These are phyloP conservation scores for Chrysanthemum makinoi DNA, from an alignment of 129 eudicot genomes.

Conservation along the genomic window DNA sequence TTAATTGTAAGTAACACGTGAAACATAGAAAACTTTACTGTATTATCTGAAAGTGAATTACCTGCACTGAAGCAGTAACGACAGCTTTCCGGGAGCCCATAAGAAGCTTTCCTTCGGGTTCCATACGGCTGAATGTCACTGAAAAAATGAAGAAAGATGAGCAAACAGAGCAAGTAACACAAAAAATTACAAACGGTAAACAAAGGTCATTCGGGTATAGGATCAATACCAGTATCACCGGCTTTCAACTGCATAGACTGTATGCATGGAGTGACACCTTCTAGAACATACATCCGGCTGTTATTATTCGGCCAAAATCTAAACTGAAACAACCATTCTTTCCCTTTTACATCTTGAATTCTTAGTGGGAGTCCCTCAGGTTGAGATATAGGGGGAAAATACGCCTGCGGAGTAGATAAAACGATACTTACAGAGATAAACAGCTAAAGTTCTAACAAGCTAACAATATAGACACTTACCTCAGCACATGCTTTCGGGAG, in stretches of 20 bases:
- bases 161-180: background rate
- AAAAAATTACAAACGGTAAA: constrained; percentile 1
- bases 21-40: no score
- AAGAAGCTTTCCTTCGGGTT: constrained; percentile 94
- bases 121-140: constrained; percentile 99
- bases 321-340: constrained; percentile 97
- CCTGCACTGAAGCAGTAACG: constrained; percentile 54
- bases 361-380: constrained; percentile 95
- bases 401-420: constrained; percentile 59
- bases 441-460: background rate
- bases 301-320: constrained; percentile 99
- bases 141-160: background rate
- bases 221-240: constrained; percentile 81
- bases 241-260: constrained; percentile 98
- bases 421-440: constrained; percentile 9
- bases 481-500: constrained; percentile 99
- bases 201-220: background rate
- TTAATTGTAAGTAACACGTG: no score
- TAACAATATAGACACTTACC: constrained; percentile 46
- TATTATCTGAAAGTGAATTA: constrained; percentile 18
- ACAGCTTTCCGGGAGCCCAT: constrained; percentile 95
- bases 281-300: constrained; percentile 97
- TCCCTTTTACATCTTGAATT: constrained; percentile 95
- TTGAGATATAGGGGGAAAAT: constrained; percentile 95
- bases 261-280: constrained; percentile 99